Conservation (phyloP, 768 basidiomycete genomes). For the Xanthoconium stramineum region DNA sequence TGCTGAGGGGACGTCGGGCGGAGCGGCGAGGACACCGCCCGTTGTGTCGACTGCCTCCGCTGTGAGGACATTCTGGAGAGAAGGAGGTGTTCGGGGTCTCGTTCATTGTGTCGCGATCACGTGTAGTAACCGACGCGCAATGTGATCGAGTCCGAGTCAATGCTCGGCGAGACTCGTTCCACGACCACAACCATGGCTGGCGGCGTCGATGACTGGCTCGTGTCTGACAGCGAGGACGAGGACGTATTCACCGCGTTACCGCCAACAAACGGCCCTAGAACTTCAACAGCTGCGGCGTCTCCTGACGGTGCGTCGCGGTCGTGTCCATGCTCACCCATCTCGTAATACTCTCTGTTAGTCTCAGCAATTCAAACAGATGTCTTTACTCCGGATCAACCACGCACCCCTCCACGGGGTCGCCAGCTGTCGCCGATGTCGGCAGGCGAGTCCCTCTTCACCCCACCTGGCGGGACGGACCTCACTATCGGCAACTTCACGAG, state of each 20-base stretch:
- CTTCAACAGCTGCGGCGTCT: neutral
- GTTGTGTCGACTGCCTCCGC: slow-evolving; percentile 27
- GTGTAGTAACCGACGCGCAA: slow-evolving; percentile 16
- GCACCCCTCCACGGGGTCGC: slow-evolving; percentile 13
- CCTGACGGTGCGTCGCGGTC: slow-evolving; percentile 10
- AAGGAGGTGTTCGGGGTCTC: neutral
- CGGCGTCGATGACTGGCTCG: slow-evolving; percentile 37
- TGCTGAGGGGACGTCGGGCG: slow-evolving; percentile 37
- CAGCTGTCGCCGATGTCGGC: slow-evolving; percentile 2
- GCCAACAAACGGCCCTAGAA: neutral
- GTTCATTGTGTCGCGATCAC: slow-evolving; percentile 21
- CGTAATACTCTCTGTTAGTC: neutral
- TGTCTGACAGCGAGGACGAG: slow-evolving; percentile 49
- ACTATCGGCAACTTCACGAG: slow-evolving; percentile 17
- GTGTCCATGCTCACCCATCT: neutral
- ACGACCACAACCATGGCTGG: slow-evolving; percentile 10
- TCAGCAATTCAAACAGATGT: slow-evolving; percentile 20
- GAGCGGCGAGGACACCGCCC: slow-evolving; percentile 44
- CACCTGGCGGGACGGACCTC: slow-evolving; percentile 6
- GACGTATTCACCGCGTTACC: slow-evolving; percentile 1
- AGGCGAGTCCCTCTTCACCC: slow-evolving; percentile 29
- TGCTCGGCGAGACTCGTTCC: neutral
- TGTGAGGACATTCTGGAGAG: slow-evolving; percentile 1
- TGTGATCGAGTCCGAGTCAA: neutral
- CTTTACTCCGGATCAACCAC: slow-evolving; percentile 13